phyloP scores from a whole-genome alignment of 176 grass and related monocot genomes.

The Bolboschoenus planiculmis region DNA sequence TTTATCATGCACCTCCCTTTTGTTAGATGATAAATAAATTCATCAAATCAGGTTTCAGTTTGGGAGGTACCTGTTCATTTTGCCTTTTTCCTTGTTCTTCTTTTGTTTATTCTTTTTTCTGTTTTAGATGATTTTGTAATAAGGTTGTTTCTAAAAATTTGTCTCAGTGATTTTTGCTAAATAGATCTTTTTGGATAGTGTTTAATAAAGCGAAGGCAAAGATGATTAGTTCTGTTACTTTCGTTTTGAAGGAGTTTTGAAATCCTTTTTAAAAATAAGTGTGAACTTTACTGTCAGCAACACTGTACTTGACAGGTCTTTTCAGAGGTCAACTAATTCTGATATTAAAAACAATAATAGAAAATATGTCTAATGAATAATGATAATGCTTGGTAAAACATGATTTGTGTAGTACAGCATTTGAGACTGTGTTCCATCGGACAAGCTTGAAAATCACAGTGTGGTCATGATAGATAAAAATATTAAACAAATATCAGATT shows the following conservation, averaged over 20 bases:
- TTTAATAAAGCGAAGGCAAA: neutral
- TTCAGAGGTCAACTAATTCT: neutral
- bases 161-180: neutral
- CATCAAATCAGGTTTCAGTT: neutral
- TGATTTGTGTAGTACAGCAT: neutral
- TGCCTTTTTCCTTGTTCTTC: neutral
- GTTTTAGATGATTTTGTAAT: neutral
- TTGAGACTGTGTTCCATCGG: neutral
- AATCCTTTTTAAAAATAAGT: neutral
- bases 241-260: neutral
- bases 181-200: neutral
- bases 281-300: neutral
- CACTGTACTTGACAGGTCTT: neutral
- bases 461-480: neutral
- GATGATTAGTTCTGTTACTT: neutral
- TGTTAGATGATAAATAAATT: conserved; percentile 68
- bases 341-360: neutral
- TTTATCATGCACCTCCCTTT: conserved; percentile 38
- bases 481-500: neutral
- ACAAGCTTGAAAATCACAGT: neutral
- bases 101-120: neutral
- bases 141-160: conserved; percentile 1
- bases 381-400: neutral
- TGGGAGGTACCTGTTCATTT: neutral
- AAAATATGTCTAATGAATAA: neutral